phyloP scores from a whole-genome alignment of 768 basidiomycete genomes.

The Terana coerulea region DNA sequence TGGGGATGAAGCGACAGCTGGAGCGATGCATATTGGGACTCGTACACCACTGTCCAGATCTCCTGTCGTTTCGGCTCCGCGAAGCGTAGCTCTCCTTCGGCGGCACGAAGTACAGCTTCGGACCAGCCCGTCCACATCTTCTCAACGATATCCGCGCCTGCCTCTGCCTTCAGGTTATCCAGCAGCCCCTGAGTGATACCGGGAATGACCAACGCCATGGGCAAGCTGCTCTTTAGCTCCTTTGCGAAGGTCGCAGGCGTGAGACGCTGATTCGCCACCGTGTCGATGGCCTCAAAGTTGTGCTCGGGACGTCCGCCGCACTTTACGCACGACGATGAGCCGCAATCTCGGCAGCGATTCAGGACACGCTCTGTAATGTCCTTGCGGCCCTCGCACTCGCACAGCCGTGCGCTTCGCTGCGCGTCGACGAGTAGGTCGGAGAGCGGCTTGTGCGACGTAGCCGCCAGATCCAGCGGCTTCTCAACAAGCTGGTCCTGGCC shows the following conservation, averaged over 20 bases:
- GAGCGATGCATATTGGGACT: slow-evolving; percentile 63
- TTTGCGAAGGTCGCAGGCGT: slow-evolving; percentile 72
- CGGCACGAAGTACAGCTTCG: slow-evolving; percentile 58
- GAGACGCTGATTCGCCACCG: slow-evolving; percentile 51
- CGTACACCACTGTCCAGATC: slow-evolving; percentile 80
- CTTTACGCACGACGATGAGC: slow-evolving; percentile 73
- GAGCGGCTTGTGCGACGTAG: slow-evolving; percentile 44
- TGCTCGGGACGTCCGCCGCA: slow-evolving; percentile 93
- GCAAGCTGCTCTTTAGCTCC: slow-evolving; percentile 73
- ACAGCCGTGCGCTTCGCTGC: slow-evolving; percentile 69
- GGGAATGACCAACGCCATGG: slow-evolving; percentile 75
- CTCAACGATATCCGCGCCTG: slow-evolving; percentile 41
- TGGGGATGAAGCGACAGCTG: slow-evolving; percentile 75
- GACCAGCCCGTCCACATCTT: slow-evolving; percentile 69
- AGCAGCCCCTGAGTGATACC: slow-evolving; percentile 49
- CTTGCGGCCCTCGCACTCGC: slow-evolving; percentile 86
- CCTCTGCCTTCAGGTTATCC: slow-evolving; percentile 40
- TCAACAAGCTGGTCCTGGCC: slow-evolving; percentile 67
- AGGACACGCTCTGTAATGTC: slow-evolving; percentile 68
- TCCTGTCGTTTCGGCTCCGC: slow-evolving; percentile 84
- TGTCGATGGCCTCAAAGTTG: slow-evolving; percentile 56
- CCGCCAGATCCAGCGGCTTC: slow-evolving; percentile 68
- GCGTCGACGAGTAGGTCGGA: slow-evolving; percentile 60
- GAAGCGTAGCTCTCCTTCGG: slow-evolving; percentile 69
- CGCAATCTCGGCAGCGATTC: slow-evolving; percentile 72